Percentiles rank a stretch among this genome's conserved stretches.
phyloP scores from a whole-genome alignment of 306 rosid species.

The Cicer cuneatum region DNA sequence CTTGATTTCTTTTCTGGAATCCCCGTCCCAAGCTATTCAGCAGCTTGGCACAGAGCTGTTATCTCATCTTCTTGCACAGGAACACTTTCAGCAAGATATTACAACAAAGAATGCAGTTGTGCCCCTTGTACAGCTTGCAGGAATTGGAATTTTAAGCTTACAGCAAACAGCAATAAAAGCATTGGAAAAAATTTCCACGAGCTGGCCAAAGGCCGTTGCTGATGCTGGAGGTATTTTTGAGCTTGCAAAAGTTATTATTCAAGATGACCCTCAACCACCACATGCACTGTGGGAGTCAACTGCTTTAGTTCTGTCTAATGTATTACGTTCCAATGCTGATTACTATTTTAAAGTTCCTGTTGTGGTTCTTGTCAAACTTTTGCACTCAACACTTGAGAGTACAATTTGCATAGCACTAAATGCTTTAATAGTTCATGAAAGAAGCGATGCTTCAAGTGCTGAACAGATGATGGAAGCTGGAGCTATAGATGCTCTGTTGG shows the following conservation, averaged over 20 bases:
- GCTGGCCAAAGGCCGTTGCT: constrained; percentile 97
- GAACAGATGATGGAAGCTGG: constrained; percentile 94
- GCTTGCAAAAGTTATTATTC: constrained; percentile 94
- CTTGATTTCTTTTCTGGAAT: constrained; percentile 85
- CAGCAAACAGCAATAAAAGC: constrained; percentile 95
- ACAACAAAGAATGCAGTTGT: constrained; percentile 91
- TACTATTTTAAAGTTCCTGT: constrained; percentile 93
- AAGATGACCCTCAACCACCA: constrained; percentile 97
- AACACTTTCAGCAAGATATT: constrained; percentile 97
- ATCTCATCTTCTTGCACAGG: constrained; percentile 95
- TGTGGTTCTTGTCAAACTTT: constrained; percentile 89
- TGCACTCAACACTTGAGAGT: constrained; percentile 82
- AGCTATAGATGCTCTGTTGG: constrained; percentile 78
- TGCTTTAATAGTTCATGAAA: constrained; percentile 78
- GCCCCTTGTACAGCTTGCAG: constrained; percentile 97
- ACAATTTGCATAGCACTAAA: constrained; percentile 78
- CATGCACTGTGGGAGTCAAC: constrained; percentile 94
- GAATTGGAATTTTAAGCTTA: constrained; percentile 91
- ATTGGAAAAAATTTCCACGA: constrained; percentile 82
- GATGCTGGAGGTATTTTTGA: constrained; percentile 97
- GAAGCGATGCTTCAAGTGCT: constrained; percentile 77
- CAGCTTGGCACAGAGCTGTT: constrained; percentile 97
- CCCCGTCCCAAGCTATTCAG: constrained; percentile 94
- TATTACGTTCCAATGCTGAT: constrained; percentile 72
- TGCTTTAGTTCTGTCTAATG: constrained; percentile 90